phyloP scores from a whole-genome alignment of 352 stramenopile species.

The Phytophthora capsici region DNA sequence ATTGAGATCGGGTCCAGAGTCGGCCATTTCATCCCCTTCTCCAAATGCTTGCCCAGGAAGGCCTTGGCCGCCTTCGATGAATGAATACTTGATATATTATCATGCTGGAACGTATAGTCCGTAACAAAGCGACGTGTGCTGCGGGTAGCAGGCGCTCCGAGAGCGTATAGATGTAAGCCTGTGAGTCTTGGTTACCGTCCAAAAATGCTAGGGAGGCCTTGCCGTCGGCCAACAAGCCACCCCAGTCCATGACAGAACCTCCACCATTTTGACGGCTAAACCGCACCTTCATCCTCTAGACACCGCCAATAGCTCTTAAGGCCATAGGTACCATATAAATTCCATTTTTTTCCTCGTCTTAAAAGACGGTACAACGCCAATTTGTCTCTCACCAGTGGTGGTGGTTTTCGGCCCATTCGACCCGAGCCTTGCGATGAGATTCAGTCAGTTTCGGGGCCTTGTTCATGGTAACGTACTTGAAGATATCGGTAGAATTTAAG shows the following conservation, averaged over 20 bases:
- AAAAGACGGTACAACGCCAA: conserved; percentile 1
- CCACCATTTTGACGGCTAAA: conserved; percentile 11
- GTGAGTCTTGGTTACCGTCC: neutral
- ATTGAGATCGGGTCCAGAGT: conserved; percentile 14
- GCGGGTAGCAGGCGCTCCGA: neutral
- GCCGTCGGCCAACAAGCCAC: conserved; percentile 3
- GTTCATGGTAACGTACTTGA: conserved; percentile 19
- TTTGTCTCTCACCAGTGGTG: conserved; percentile 9
- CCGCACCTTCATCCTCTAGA: neutral
- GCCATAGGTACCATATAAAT: neutral
- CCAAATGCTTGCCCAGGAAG: conserved; percentile 1
- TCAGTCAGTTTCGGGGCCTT: conserved; percentile 8
- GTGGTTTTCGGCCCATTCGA: conserved; percentile 1
- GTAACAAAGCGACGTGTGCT: conserved; percentile 6
- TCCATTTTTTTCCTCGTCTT: conserved; percentile 16
- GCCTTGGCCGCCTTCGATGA: neutral
- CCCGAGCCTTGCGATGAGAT: neutral
- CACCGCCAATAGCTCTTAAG: conserved; percentile 2
- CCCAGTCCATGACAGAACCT: conserved; percentile 3
- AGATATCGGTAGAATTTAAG: neutral
- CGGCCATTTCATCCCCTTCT: conserved; percentile 2
- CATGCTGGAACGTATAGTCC: conserved; percentile 12
- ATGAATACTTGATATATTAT: conserved; percentile 10
- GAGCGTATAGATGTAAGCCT: conserved; percentile 11
- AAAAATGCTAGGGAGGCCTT: neutral